phyloP scores from a whole-genome alignment of 805 yeast species.

The Saccharomycopsis sp. region DNA sequence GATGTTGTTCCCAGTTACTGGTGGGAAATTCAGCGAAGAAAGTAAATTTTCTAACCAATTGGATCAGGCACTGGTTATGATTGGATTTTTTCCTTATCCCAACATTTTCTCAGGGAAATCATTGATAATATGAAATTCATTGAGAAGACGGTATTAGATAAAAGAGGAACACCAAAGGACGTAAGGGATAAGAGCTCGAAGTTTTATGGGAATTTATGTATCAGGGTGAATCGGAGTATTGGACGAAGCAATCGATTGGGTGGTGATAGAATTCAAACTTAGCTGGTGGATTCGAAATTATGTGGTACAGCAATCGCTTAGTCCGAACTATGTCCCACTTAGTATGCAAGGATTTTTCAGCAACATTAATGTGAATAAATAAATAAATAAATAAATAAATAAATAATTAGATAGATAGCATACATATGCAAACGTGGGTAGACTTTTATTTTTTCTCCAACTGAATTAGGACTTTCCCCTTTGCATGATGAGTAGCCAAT shows the following conservation, averaged over 20 bases:
- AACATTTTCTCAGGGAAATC: slow-evolving; percentile 75
- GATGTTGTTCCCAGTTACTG: slow-evolving; percentile 74
- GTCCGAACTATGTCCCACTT: too few relatives aligned
- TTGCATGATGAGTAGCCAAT: slow-evolving; percentile 44
- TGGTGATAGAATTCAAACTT: slow-evolving; percentile 40
- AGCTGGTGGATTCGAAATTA: slow-evolving; percentile 69
- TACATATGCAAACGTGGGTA: too few relatives aligned
- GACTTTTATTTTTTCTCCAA: too few relatives aligned
- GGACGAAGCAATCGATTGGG: slow-evolving; percentile 76
- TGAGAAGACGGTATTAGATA: slow-evolving; percentile 40
- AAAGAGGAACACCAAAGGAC: slow-evolving; percentile 39
- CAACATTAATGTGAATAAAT: background rate
- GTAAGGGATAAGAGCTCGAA: slow-evolving; percentile 45
- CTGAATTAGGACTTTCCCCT: slow-evolving; percentile 57
- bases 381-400: background rate
- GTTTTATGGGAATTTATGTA: slow-evolving; percentile 76
- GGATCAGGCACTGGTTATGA: slow-evolving; percentile 82
- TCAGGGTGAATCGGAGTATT: slow-evolving; percentile 88
- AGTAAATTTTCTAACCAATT: slow-evolving; percentile 82
- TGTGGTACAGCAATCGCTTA: too few relatives aligned
- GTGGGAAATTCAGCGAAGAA: slow-evolving; percentile 90
- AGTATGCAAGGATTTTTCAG: too few relatives aligned
- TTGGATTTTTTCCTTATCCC: slow-evolving; percentile 89
- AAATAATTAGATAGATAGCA: background rate
- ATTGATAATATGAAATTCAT: slow-evolving; percentile 63